phyloP scores from a whole-genome alignment of 768 basidiomycete species.

The Termitomyces sp. region DNA sequence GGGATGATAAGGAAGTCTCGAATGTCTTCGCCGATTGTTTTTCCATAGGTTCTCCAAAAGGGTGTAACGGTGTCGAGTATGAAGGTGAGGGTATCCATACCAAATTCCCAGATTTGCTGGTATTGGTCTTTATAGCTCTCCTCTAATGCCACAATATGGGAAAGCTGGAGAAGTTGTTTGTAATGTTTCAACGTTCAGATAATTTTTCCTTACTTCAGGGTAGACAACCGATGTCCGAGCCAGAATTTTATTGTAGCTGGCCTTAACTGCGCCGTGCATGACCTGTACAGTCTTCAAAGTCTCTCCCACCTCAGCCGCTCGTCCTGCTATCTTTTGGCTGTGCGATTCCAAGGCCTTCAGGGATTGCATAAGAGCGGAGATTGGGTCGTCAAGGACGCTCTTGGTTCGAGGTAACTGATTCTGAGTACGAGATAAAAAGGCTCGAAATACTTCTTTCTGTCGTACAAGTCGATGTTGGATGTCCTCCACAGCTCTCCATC shows the following conservation, averaged over 20 bases:
- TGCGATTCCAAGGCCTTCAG: constrained; percentile 46
- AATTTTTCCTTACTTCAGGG: constrained; percentile 51
- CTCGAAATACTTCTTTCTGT: constrained; percentile 49
- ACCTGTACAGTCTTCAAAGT: constrained; percentile 48
- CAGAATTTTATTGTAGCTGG: constrained; percentile 57
- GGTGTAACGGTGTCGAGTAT: constrained; percentile 73
- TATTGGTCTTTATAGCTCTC: constrained; percentile 79
- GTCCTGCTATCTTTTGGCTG: constrained; percentile 35
- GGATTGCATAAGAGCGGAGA: constrained; percentile 41
- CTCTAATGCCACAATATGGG: constrained; percentile 63
- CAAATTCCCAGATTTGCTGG: constrained; percentile 78
- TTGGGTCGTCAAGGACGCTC: constrained; percentile 49
- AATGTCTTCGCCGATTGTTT: constrained; percentile 74
- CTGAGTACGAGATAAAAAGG: constrained; percentile 33
- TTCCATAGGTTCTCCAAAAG: constrained; percentile 78
- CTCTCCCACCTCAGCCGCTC: constrained; percentile 43
- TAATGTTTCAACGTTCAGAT: background rate
- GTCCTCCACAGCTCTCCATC: constrained; percentile 76
- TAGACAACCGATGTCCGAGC: constrained; percentile 71
- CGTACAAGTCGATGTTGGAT: constrained; percentile 56
- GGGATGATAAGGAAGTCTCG: constrained; percentile 80
- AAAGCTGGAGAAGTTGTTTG: constrained; percentile 39
- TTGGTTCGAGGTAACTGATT: constrained; percentile 19
- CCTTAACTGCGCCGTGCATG: constrained; percentile 51
- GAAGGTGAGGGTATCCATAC: constrained; percentile 71